phyloP scores from a whole-genome alignment of 139 green algal species.

The Auxenochlorella pyrenoidosa region DNA sequence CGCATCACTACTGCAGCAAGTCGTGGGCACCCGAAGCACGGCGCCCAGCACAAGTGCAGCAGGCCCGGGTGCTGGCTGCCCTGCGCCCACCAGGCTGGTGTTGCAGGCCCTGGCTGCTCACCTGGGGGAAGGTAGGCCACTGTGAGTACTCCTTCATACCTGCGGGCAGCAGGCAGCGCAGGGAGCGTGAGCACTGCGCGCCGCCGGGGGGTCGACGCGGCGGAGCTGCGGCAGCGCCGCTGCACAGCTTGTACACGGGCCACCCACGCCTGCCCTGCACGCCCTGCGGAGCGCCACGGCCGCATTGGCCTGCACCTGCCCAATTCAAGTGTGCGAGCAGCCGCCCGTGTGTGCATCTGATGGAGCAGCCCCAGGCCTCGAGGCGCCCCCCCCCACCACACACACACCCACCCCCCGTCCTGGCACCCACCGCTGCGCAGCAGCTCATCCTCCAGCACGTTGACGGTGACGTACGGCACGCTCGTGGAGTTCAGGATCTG shows the following conservation, averaged over 20 bases:
- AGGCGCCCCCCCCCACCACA: not conserved
- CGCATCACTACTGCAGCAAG: too few species aligned
- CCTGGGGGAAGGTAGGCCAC: conserved; percentile 94
- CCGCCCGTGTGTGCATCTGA: not conserved
- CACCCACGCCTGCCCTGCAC: not conserved
- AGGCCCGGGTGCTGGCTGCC: too few species aligned
- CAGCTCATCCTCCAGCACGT: conserved; percentile 94
- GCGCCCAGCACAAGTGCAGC: too few species aligned
- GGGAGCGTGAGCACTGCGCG: too few species aligned
- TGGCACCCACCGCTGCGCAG: conserved; percentile 65
- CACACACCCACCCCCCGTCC: not conserved
- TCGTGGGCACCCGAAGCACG: too few species aligned
- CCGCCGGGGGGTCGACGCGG: too few species aligned
- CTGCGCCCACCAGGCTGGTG: too few species aligned
- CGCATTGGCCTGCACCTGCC: too few species aligned
- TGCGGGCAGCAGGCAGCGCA: not conserved
- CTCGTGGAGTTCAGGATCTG: conserved; percentile 87
- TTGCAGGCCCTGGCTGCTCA: conserved; percentile 93
- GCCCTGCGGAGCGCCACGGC: not conserved
- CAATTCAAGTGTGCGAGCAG: too few species aligned
- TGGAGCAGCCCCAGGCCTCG: not conserved
- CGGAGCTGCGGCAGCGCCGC: too few species aligned
- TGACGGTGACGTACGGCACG: conserved; percentile 86
- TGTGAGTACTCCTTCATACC: conserved; percentile 89
- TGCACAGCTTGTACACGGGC: too few species aligned